phyloP scores from a whole-genome alignment of 176 grass and related monocot genomes.

The Pharus latifolius region DNA sequence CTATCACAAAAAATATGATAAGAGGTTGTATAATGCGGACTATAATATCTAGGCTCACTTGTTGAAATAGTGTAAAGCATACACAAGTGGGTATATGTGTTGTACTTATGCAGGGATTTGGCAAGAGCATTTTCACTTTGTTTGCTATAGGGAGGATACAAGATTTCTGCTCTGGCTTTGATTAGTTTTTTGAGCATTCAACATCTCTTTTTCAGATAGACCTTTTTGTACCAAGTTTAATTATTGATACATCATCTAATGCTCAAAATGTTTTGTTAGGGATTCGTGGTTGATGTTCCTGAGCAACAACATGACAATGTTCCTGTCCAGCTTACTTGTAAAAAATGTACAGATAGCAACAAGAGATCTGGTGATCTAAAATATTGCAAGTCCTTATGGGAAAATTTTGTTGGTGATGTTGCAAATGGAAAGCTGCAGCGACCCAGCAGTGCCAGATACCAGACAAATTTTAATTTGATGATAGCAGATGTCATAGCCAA shows the following conservation, averaged over 20 bases:
- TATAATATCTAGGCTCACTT: background rate
- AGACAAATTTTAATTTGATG: slow-evolving; percentile 67
- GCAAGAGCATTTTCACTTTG: background rate
- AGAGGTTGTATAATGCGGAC: background rate
- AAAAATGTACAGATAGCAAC: slow-evolving; percentile 35
- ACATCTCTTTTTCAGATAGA: background rate
- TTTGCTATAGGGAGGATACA: background rate
- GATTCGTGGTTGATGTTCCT: slow-evolving; percentile 40
- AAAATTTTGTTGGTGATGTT: slow-evolving; percentile 31
- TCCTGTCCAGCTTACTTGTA: slow-evolving; percentile 51
- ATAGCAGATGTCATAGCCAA: slow-evolving; percentile 67
- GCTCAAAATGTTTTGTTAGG: slow-evolving; percentile 31
- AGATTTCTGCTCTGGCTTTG: background rate
- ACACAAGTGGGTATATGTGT: background rate
- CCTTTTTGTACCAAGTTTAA: background rate
- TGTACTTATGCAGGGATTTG: background rate
- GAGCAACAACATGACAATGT: slow-evolving; percentile 43
- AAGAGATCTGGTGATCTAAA: slow-evolving; percentile 1
- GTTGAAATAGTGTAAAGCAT: background rate
- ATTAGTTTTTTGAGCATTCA: background rate
- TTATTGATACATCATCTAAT: background rate
- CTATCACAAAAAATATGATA: background rate
- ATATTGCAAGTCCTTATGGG: slow-evolving; percentile 44
- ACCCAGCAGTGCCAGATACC: slow-evolving; percentile 47
- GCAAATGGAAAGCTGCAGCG: slow-evolving; percentile 31